phyloP scores from a whole-genome alignment of 2,329 filamentous ascomycete species.

The Penicillium digitatum region DNA sequence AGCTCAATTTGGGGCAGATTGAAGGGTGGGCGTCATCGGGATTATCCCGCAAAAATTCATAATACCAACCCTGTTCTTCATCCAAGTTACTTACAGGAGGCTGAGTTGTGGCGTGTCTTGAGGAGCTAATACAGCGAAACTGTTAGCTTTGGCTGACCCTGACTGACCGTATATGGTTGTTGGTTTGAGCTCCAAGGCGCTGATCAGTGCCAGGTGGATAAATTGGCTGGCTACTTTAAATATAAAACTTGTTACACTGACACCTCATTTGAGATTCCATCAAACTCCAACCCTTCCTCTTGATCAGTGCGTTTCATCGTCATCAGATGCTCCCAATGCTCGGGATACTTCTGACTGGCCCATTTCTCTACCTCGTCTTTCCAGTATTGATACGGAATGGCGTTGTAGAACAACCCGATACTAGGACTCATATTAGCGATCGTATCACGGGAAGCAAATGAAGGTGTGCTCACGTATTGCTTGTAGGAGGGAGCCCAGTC shows the following conservation, averaged over 20 bases:
- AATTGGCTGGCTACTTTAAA: background rate
- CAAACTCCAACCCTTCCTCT: slow-evolving; percentile 34
- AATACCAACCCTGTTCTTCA: too few species aligned
- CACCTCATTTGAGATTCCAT: slow-evolving; percentile 27
- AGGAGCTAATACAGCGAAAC: background rate
- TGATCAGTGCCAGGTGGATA: background rate
- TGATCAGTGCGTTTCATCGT: slow-evolving; percentile 35
- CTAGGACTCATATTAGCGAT: slow-evolving; percentile 42
- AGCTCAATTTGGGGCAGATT: background rate
- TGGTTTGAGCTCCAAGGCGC: too few species aligned
- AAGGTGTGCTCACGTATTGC: slow-evolving; percentile 60
- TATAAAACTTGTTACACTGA: slow-evolving; percentile 17
- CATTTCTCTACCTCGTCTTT: slow-evolving; percentile 70
- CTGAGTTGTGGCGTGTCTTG: background rate
- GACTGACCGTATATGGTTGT: too few species aligned
- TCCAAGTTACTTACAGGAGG: too few species aligned
- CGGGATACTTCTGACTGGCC: slow-evolving; percentile 65
- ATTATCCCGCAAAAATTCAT: too few species aligned
- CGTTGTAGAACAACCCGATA: slow-evolving; percentile 72
- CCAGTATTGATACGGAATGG: slow-evolving; percentile 59
- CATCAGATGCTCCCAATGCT: slow-evolving; percentile 64
- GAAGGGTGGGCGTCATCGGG: too few species aligned
- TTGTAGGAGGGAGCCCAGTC: slow-evolving; percentile 64
- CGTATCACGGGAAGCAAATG: background rate
- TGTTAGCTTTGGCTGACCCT: too few species aligned